Evolutionary conservation across 495 filamentous ascomycete genomes (phyloP), one percentile per base, ranked within the genome.

Genomic region (Poronia punctata): DNA sequence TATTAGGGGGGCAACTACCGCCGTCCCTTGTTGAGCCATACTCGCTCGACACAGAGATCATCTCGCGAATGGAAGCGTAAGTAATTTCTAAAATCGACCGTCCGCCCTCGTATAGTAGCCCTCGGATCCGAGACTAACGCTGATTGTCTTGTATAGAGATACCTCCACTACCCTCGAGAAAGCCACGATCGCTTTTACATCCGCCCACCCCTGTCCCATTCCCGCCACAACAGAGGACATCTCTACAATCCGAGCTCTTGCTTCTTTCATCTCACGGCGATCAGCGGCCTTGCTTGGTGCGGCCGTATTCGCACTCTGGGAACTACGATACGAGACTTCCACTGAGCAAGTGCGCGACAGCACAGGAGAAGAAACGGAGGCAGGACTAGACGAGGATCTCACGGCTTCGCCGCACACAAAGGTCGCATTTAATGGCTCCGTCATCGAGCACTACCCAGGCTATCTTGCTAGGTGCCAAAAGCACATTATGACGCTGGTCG

Each of bases 231-330:
- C 61, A 5, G 32, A 49, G 21, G 80, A 84, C 47, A 63, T 83
- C 12, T 31, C 48, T 17, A 66, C 71, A 37, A 59, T 84, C 42
- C 70, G 68, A 34, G 57, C 65, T 5, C 62, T 81, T 31, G 65
- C 71, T 19, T 65, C 65, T n/a, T 67, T 71, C 31, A 71, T 82
- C 34, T 71, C 79, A 2, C 63, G 63, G 21, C 79, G 80, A 11
- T 80, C 80, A 1, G 71, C 78, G 10, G 72, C 75, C n/a, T 65
- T 80, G 36, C 62, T 85, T 10, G 80, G 78, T 6, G 71, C 77
- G 0, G 76, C 72, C 6, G 63, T 83, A 8, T 76, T 78, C 50
- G 72, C 75, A 4, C 67, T 85, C 3, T 80, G 78, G 74, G 57
- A 68, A 17, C 56, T 84, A 7, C 74, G 76, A 6, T 38, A 48